Evolutionary conservation across 2,329 filamentous ascomycete genomes (phyloP).

Genomic region (Colletotrichum costaricense): DNA sequence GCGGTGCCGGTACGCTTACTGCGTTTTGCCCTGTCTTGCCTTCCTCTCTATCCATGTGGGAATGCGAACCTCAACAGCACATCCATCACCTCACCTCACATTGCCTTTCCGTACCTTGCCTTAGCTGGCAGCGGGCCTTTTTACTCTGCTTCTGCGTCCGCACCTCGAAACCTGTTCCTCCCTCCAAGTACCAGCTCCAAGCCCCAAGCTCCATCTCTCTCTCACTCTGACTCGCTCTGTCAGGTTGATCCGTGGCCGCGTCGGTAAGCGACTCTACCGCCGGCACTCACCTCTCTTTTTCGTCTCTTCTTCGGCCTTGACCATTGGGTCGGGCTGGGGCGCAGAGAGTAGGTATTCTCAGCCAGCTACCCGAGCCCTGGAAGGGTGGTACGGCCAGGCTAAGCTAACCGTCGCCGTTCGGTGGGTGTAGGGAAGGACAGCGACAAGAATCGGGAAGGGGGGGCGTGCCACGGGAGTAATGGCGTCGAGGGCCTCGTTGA

Average conservation of each 20-base stretch:
- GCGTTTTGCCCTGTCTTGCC: not conserved
- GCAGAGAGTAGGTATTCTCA: conserved; percentile 13
- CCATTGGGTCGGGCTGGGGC: conserved; percentile 29
- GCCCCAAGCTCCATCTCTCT: not conserved
- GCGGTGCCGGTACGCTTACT: not conserved
- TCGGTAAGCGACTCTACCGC: conserved; percentile 26
- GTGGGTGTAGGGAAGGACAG: conserved; percentile 19
- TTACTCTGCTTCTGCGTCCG: conserved; percentile 13
- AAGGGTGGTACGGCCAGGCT: conserved; percentile 27
- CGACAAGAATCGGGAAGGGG: conserved; percentile 14
- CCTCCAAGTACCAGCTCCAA: not conserved
- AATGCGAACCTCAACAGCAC: not conserved
- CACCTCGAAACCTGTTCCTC: conserved; percentile 7
- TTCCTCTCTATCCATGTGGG: conserved; percentile 1
- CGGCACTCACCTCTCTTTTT: conserved; percentile 28
- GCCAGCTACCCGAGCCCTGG: conserved; percentile 28
- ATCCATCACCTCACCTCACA: not conserved
- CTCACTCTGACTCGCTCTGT: not conserved
- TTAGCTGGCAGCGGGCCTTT: conserved; percentile 27
- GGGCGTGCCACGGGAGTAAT: conserved; percentile 19
- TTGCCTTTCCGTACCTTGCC: conserved; percentile 28
- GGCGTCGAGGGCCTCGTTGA: conserved; percentile 14
- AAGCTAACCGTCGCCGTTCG: conserved; percentile 35
- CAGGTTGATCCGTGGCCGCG: conserved; percentile 6
- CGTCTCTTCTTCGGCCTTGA: conserved; percentile 36